Evolutionary conservation across 305 asterid species (phyloP), one percentile per base, ranked within the genome.

Genomic region (Withania somnifera): DNA sequence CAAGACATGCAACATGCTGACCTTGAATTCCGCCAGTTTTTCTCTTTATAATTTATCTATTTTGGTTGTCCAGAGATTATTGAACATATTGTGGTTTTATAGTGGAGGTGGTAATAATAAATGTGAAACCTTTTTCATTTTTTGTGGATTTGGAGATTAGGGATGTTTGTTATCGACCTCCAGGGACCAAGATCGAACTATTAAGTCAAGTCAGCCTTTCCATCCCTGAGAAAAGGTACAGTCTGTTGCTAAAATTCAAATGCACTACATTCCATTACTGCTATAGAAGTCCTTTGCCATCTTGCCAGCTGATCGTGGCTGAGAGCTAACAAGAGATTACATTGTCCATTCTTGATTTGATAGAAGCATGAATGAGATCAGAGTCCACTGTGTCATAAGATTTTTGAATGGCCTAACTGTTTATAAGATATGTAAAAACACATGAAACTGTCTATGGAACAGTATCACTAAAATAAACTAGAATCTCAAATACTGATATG

Each of bases 151-250:
- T 52, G n/a, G 90, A 95, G 99, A 81, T 93, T 71, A 90, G 87
- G 90, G 93, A 86, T n/a, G 87, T 93, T 66, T 85, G 90, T 45
- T 95, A 91, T 85, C 93, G 90, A 87, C 92, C 95, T 77, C 97
- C 98, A 26, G 99, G 98, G 84, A 93, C 98, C 68, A 87, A 92
- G 87, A 83, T 86, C 84, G 84, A 91, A 88, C 94, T 95, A 82
- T 85, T 95, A 89, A 85, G 89, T 77, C 89, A 87, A 79, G 86
- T 91, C 87, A 91, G 79, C 83, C 85, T 95, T 84, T 91, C 97
- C 78, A 90, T 95, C 84, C 93, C 90, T 6, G 95, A 93, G 81
- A 93, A 89, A 80, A 93, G 98, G 99, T 95, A 77, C 63, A 11
- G 2, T 60, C 52, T 66, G 22, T 80, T 57, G 79, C 79, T 73